A percentile compares a stretch with the other conserved stretches of the same genome.
Conservation (phyloP, 164 flowering plant species). For the Vitis cinerea region DNA sequence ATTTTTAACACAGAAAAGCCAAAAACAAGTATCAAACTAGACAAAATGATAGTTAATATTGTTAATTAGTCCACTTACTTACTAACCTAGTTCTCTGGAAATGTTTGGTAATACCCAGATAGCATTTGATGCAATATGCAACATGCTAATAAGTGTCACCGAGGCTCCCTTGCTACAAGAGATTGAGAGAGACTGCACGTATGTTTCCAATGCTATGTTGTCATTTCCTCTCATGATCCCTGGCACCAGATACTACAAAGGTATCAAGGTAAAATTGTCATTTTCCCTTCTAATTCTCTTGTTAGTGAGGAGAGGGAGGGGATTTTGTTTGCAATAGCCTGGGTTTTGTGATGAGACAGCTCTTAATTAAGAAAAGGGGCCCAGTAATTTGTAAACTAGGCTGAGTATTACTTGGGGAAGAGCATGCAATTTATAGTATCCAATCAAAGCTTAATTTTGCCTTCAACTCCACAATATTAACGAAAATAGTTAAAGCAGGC, state of each 20-base stretch:
- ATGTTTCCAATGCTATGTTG: conserved; percentile 38
- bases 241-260: conserved; percentile 44
- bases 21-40: not conserved
- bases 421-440: no score
- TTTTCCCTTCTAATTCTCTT: not conserved
- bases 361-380: no score
- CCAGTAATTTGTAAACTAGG: no score
- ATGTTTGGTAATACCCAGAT: conserved; percentile 19
- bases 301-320: no score
- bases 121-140: conserved; percentile 46
- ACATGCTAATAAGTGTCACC: conserved; percentile 42
- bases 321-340: no score
- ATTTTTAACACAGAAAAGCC: no score
- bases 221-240: conserved; percentile 46
- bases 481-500: conserved; percentile 21
- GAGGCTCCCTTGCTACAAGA: conserved; percentile 30
- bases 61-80: no score
- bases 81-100: no score
- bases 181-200: conserved; percentile 33
- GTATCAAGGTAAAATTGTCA: conserved; percentile 32
- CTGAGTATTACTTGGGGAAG: no score
- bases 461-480: not conserved
- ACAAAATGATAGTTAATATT: no score
- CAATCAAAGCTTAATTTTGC: no score
- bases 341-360: no score